These are phyloP conservation scores for Ajuga chamaepitys DNA, from an alignment of 257 asterid species.

Conservation along the genomic window DNA sequence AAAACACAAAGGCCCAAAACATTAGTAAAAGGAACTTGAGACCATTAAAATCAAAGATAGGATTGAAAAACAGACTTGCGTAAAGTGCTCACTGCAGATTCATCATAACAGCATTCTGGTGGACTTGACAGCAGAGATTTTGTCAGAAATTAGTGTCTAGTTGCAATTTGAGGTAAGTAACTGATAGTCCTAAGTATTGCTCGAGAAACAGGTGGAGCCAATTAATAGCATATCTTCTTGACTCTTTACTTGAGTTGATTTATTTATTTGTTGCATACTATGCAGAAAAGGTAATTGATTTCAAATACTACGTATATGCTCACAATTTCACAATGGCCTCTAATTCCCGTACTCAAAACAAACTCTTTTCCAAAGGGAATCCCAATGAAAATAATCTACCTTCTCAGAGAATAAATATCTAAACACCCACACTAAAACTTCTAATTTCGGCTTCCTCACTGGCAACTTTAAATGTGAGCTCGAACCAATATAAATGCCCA, in stretches of 20 bases:
- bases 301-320: neutral
- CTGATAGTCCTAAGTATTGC: neutral
- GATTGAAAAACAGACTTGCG: neutral
- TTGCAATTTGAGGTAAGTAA: neutral
- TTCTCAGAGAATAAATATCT: neutral
- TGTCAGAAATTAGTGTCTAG: neutral
- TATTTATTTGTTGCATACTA: neutral
- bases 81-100: neutral
- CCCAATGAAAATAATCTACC: neutral
- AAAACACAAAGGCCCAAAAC: neutral
- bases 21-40: neutral
- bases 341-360: neutral
- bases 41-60: neutral
- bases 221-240: neutral
- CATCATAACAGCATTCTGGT: neutral
- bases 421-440: neutral
- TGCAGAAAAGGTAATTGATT: neutral
- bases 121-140: neutral
- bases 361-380: no score
- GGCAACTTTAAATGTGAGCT: neutral
- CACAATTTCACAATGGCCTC: neutral
- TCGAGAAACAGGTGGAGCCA: neutral
- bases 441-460: neutral
- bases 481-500: neutral
- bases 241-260: no score